Conservation (phyloP, 1,139 yeast genomes). For the Suhomyces ambrosiae region DNA sequence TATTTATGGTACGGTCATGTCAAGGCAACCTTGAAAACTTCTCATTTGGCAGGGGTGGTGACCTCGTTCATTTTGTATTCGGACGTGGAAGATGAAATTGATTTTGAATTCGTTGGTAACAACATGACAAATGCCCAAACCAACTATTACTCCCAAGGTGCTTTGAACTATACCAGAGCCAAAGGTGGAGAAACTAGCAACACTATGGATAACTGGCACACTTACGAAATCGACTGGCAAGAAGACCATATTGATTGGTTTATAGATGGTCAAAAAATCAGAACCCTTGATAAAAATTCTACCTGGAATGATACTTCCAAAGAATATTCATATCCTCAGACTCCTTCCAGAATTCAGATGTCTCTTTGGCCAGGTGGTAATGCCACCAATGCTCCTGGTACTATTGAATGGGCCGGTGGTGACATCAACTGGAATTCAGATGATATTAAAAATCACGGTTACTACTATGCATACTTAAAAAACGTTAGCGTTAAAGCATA, state of each 20-base stretch:
- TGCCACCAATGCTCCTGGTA: slow-evolving; percentile 65
- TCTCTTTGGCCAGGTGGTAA: slow-evolving; percentile 95
- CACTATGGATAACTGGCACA: slow-evolving; percentile 72
- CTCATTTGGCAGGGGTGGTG: slow-evolving; percentile 79
- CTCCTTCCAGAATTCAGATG: slow-evolving; percentile 83
- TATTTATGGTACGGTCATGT: slow-evolving; percentile 89
- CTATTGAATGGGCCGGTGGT: slow-evolving; percentile 97
- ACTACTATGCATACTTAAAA: slow-evolving; percentile 68
- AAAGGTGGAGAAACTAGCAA: slow-evolving; percentile 36
- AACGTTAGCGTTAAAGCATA: slow-evolving; percentile 65
- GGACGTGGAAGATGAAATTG: slow-evolving; percentile 88
- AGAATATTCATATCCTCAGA: slow-evolving; percentile 75
- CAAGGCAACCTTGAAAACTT: slow-evolving; percentile 66
- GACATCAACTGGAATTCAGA: slow-evolving; percentile 75
- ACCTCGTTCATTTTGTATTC: slow-evolving; percentile 82
- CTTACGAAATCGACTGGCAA: slow-evolving; percentile 81
- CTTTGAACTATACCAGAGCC: slow-evolving; percentile 65
- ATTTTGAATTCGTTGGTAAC: slow-evolving; percentile 82
- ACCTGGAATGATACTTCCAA: slow-evolving; percentile 72
- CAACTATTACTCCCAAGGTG: slow-evolving; percentile 78
- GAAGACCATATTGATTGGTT: slow-evolving; percentile 73
- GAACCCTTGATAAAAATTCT: slow-evolving; percentile 65
- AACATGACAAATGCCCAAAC: slow-evolving; percentile 68
- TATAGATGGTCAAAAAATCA: slow-evolving; percentile 67
- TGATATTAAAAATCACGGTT: slow-evolving; percentile 75